Percentiles rank a stretch among this genome's conserved stretches.
Conservation (phyloP, 2,329 filamentous ascomycete genomes). For the Colletotrichum abscissum region DNA sequence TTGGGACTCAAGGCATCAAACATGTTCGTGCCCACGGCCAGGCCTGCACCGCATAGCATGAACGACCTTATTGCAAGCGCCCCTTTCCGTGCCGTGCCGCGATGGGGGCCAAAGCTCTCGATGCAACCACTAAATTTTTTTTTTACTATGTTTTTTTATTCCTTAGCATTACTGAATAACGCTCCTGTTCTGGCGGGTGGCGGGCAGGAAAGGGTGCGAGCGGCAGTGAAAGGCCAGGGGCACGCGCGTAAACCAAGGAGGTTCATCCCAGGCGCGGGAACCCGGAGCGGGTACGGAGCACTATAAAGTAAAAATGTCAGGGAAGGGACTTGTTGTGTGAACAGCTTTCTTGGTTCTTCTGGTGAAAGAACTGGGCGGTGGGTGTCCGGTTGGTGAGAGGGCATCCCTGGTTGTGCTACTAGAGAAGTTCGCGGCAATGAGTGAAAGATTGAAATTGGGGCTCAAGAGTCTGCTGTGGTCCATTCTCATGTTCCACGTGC, state of each 20-base stretch:
- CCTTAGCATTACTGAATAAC: neutral
- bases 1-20: no score
- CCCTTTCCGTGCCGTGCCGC: conserved; percentile 26
- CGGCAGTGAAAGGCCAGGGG: neutral
- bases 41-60: neutral
- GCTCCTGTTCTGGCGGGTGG: neutral
- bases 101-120: neutral
- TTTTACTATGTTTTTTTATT: no score
- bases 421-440: neutral
- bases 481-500: neutral
- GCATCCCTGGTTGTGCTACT: neutral
- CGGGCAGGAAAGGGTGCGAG: neutral
- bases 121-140: neutral
- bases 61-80: neutral
- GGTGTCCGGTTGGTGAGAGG: neutral
- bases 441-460: neutral
- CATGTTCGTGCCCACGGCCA: neutral
- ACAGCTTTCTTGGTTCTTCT: neutral
- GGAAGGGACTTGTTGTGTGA: neutral
- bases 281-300: neutral
- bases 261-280: conserved; percentile 11
- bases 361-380: neutral
- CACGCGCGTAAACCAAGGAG: neutral
- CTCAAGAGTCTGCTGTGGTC: neutral
- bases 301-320: neutral